These are phyloP conservation scores for Scedosporium apiospermum DNA, from an alignment of 2,329 filamentous ascomycete species.

Conservation along the genomic window DNA sequence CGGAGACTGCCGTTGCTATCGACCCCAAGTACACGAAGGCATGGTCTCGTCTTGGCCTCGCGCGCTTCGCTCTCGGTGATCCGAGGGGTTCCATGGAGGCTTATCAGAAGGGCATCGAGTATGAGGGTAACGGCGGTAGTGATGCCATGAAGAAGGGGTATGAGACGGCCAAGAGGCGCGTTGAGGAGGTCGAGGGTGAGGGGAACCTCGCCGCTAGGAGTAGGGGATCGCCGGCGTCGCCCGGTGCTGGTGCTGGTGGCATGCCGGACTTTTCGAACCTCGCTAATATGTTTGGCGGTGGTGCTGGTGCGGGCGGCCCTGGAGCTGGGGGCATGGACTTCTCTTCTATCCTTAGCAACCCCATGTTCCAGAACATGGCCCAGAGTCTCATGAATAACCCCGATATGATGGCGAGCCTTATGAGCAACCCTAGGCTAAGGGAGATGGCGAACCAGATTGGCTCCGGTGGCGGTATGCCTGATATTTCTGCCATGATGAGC, in stretches of 20 bases:
- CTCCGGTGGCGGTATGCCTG: slow-evolving; percentile 70
- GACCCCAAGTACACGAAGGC: slow-evolving; percentile 96
- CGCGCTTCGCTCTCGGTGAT: slow-evolving; percentile 84
- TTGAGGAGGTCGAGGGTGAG: slow-evolving; percentile 65
- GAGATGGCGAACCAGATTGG: slow-evolving; percentile 82
- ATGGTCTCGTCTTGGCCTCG: slow-evolving; percentile 88
- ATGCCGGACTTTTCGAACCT: slow-evolving; percentile 64
- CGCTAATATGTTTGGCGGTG: slow-evolving; percentile 63
- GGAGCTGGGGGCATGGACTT: slow-evolving; percentile 84
- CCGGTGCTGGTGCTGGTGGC: slow-evolving; percentile 44
- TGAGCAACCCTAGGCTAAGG: slow-evolving; percentile 84
- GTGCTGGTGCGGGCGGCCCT: slow-evolving; percentile 39
- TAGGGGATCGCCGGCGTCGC: slow-evolving; percentile 38
- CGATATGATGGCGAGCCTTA: slow-evolving; percentile 80
- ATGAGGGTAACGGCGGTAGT: slow-evolving; percentile 87
- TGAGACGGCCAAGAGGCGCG: slow-evolving; percentile 82
- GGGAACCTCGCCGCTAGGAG: slow-evolving; percentile 28
- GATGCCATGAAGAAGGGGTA: slow-evolving; percentile 97
- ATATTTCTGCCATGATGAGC: slow-evolving; percentile 76
- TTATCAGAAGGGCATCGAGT: slow-evolving; percentile 84
- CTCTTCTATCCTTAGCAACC: slow-evolving; percentile 83
- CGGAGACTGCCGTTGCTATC: slow-evolving; percentile 77
- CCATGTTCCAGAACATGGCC: slow-evolving; percentile 96
- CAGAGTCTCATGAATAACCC: slow-evolving; percentile 97
- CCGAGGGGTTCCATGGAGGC: slow-evolving; percentile 89